phyloP scores from a whole-genome alignment of 805 yeast genomes.

The Candida boidinii region DNA sequence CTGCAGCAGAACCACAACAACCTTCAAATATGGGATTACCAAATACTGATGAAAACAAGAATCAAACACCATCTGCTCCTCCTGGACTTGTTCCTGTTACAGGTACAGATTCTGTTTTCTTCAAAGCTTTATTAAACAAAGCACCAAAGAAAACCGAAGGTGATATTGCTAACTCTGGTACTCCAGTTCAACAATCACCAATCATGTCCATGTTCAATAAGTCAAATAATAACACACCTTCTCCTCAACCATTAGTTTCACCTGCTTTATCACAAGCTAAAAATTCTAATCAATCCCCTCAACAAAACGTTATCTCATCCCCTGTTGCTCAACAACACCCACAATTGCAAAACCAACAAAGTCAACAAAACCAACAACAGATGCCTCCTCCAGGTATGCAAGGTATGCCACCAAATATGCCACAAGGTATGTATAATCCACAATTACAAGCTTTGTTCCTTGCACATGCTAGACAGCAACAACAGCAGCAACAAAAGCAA shows the following conservation, averaged over 20 bases:
- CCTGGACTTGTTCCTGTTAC: background rate
- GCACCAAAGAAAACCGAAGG: constrained; percentile 1
- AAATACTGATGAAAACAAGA: background rate
- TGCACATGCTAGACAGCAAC: constrained; percentile 1
- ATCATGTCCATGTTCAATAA: background rate
- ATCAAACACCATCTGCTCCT: constrained; percentile 1
- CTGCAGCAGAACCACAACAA: background rate
- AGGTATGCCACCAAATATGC: too few relatives aligned
- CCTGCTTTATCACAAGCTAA: constrained; percentile 5
- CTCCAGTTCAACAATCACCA: constrained; percentile 1
- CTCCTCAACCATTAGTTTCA: constrained; percentile 9
- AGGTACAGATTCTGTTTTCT: too few relatives aligned
- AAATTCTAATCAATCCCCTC: background rate
- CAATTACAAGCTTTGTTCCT: too few relatives aligned
- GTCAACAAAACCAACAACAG: constrained; percentile 4
- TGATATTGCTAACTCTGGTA: constrained; percentile 3
- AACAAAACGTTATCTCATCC: too few relatives aligned
- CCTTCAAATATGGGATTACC: constrained; percentile 1
- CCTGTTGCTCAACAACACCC: constrained; percentile 2
- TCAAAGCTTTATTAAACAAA: too few relatives aligned
- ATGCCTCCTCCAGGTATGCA: constrained; percentile 2
- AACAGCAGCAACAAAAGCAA: constrained; percentile 2
- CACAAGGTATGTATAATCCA: too few relatives aligned
- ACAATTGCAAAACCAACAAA: constrained; percentile 3
- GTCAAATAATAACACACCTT: background rate